These are phyloP conservation scores for Trifolium repens DNA, from an alignment of 306 rosid species.

Conservation along the genomic window DNA sequence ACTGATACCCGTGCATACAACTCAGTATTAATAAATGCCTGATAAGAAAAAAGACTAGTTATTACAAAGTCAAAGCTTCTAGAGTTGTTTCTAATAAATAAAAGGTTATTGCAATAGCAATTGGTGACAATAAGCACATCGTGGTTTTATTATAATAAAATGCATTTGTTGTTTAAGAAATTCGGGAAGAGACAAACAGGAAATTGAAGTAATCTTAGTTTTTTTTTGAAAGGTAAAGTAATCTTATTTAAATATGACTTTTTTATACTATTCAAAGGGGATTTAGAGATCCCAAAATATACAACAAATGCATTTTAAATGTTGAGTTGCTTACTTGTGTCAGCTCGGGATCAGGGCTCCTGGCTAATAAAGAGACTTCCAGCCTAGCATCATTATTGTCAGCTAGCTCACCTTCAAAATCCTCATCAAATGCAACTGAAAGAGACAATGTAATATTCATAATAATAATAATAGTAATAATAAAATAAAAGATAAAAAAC, in stretches of 20 bases:
- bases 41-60: slow-evolving; percentile 45
- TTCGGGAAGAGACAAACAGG: slow-evolving; percentile 6
- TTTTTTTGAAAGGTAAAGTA: too few relatives aligned
- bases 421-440: slow-evolving; percentile 98
- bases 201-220: slow-evolving; percentile 21
- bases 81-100: slow-evolving; percentile 20
- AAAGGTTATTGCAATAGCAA: slow-evolving; percentile 28
- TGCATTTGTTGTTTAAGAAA: slow-evolving; percentile 10
- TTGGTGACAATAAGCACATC: slow-evolving; percentile 31
- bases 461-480: background rate
- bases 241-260: background rate
- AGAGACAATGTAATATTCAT: slow-evolving; percentile 35
- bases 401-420: slow-evolving; percentile 91
- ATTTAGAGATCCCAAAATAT: background rate
- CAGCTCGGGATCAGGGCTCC: slow-evolving; percentile 80
- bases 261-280: background rate
- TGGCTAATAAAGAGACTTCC: slow-evolving; percentile 78
- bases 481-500: too few relatives aligned
- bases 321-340: slow-evolving; percentile 65
- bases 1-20: slow-evolving; percentile 95
- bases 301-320: background rate
- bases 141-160: slow-evolving; percentile 34
- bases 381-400: slow-evolving; percentile 74
- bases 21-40: slow-evolving; percentile 96
- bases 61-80: slow-evolving; percentile 32